Base-by-base conservation (phyloP, 495 filamentous ascomycete species). In the Sporormia fimetaria region DNA sequence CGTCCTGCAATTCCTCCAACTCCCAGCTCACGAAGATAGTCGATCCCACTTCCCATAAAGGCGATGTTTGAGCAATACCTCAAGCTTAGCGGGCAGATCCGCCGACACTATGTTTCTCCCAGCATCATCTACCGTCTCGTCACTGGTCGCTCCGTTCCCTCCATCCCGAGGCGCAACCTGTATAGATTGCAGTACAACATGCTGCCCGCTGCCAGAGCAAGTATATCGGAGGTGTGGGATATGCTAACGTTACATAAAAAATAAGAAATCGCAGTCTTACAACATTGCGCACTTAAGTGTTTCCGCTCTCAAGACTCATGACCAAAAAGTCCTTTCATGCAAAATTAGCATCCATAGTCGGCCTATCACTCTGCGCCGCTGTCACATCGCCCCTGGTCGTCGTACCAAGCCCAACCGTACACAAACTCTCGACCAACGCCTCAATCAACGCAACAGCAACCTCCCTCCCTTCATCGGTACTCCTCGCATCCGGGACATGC, bases 111-210 rank as follows among this genome's bases (percentile, higher is more conserved):
- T 60, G 67, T 94, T 22, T 85, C 84, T 0, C 86, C 85, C 0
- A 70, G 76, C 11, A 92, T 99, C 14, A 73, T 95, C 36, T 71
- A 90, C 37, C 87, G 83, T 40, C 74, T 99, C 2, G 66, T 86
- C 20, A 94, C 86, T 1, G 90, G 90, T 44, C 81, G 78, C 34
- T 94, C 94, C 47, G 83, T 81, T 17, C 65, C 65, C 10, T 88
- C 92, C 0, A 88, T 99, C 23, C 86, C 94, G 58, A 72, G 90
- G 6, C 86, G 87, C 56, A 93, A 86, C 56, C 67, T 99, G 30
- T 99, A 99, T 63, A 87, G 83, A 42, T 76, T 99, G 53, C 90
- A 99, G 62, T 99, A 99, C 63, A 90, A 83, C 64, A 96, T 96
- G 92, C 68, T 99, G 21, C 90, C 90, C 4, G 78, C 83, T 8